Percentiles rank a stretch among this genome's conserved stretches.
Conservation (phyloP, 192 early-diverging fungal genomes). For the Entomortierella lignicola region DNA sequence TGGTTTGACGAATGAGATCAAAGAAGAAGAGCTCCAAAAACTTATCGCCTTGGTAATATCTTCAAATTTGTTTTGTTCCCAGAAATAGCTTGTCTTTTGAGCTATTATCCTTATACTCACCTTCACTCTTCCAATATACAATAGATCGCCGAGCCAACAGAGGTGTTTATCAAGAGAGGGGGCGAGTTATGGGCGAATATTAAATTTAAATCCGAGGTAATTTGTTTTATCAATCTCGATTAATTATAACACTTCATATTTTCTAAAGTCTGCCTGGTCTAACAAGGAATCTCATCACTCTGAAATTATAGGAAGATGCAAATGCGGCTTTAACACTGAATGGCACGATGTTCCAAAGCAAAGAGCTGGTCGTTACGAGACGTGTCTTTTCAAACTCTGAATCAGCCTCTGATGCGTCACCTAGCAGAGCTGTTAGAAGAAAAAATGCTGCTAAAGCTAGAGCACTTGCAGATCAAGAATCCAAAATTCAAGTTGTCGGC, state of each 20-base stretch:
- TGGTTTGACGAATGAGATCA: constrained; percentile 26
- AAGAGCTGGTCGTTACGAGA: constrained; percentile 15
- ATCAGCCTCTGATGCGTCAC: background rate
- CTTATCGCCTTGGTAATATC: constrained; percentile 30
- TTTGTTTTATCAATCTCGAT: background rate
- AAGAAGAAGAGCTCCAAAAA: constrained; percentile 34
- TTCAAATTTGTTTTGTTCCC: background rate
- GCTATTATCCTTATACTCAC: no score
- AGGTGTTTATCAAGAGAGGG: constrained; percentile 13
- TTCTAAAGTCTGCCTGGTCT: no score
- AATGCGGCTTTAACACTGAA: constrained; percentile 25
- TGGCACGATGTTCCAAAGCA: constrained; percentile 28
- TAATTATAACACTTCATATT: no score
- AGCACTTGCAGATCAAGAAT: background rate
- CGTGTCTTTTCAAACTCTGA: constrained; percentile 12
- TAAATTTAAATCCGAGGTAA: constrained; percentile 42
- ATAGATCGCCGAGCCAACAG: constrained; percentile 14
- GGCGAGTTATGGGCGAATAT: constrained; percentile 31
- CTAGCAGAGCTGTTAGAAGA: background rate
- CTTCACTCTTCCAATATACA: no score
- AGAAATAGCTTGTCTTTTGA: no score
- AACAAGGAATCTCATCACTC: no score
- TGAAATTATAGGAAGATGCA: constrained; percentile 22
- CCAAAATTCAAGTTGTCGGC: background rate
- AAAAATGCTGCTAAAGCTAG: background rate